Evolutionary conservation across 2,329 filamentous ascomycete species (phyloP).

Genomic region (Hypoxylon rubiginosum): DNA sequence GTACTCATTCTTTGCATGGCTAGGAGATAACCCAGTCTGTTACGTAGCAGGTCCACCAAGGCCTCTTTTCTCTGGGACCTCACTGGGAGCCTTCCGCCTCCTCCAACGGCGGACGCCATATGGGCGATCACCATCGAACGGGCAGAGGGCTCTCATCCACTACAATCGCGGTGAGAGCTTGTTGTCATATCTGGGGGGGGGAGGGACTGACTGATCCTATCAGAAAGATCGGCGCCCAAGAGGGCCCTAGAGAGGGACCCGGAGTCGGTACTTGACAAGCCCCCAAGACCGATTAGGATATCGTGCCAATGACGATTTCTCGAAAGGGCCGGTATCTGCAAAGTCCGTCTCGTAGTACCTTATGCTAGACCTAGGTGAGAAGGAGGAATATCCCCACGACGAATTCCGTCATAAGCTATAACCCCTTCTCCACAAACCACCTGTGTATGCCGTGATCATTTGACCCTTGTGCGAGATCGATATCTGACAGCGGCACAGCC

Average conservation of each 20-base stretch:
- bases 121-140: slow-evolving; percentile 18
- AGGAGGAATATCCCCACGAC: slow-evolving; percentile 8
- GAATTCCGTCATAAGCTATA: slow-evolving; percentile 28
- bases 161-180: slow-evolving; percentile 17
- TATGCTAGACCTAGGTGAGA: slow-evolving; percentile 30
- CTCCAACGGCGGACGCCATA: slow-evolving; percentile 33
- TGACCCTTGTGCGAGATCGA: slow-evolving; percentile 37
- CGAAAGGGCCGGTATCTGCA: slow-evolving; percentile 19
- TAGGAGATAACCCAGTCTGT: slow-evolving; percentile 16
- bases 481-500: slow-evolving; percentile 34
- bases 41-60: slow-evolving; percentile 26
- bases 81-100: slow-evolving; percentile 26
- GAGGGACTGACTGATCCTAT: slow-evolving; percentile 18
- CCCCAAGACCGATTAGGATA: slow-evolving; percentile 21
- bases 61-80: background rate
- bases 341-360: background rate
- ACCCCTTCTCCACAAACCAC: slow-evolving; percentile 18
- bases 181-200: background rate
- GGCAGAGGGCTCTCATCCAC: slow-evolving; percentile 22
- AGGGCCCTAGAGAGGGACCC: background rate
- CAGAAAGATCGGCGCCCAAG: slow-evolving; percentile 34
- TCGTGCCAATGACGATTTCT: slow-evolving; percentile 17
- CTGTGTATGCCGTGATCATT: slow-evolving; percentile 28
- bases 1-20: slow-evolving; percentile 22
- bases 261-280: slow-evolving; percentile 35